Conservation (phyloP, 192 early-diverging fungal species). For the Piromyces finnis region DNA sequence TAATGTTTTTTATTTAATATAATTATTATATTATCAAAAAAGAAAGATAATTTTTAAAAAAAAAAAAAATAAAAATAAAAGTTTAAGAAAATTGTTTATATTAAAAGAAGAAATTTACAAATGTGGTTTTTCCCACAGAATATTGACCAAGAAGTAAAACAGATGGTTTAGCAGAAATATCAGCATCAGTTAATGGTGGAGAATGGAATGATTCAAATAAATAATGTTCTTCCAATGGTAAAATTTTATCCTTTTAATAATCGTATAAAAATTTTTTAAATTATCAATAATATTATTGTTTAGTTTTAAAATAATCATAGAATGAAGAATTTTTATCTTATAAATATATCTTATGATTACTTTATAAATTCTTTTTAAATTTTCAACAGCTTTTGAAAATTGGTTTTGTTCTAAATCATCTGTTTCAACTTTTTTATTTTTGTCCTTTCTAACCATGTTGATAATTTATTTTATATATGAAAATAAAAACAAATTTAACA, state of each 20-base stretch:
- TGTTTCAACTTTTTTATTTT: background rate
- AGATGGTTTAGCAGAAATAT: constrained; percentile 75
- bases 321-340: too few species aligned
- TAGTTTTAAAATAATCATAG: too few species aligned
- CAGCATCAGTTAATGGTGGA: constrained; percentile 54
- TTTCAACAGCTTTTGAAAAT: background rate
- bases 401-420: background rate
- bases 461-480: background rate
- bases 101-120: background rate
- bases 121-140: constrained; percentile 14
- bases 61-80: too few species aligned
- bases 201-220: constrained; percentile 18
- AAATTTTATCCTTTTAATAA: background rate
- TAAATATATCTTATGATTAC: background rate
- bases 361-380: background rate
- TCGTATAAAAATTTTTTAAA: too few species aligned
- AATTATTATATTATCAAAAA: too few species aligned
- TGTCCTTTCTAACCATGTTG: background rate
- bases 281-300: too few species aligned
- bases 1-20: too few species aligned
- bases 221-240: background rate
- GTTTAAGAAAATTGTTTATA: too few species aligned
- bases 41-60: too few species aligned
- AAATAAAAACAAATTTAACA: too few species aligned
- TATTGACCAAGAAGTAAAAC: constrained; percentile 76